A percentile compares a stretch with the other conserved stretches of the same genome.
These are phyloP conservation scores for Sporothrix euskadiensis DNA, from an alignment of 2,329 filamentous ascomycete species.

Conservation along the genomic window DNA sequence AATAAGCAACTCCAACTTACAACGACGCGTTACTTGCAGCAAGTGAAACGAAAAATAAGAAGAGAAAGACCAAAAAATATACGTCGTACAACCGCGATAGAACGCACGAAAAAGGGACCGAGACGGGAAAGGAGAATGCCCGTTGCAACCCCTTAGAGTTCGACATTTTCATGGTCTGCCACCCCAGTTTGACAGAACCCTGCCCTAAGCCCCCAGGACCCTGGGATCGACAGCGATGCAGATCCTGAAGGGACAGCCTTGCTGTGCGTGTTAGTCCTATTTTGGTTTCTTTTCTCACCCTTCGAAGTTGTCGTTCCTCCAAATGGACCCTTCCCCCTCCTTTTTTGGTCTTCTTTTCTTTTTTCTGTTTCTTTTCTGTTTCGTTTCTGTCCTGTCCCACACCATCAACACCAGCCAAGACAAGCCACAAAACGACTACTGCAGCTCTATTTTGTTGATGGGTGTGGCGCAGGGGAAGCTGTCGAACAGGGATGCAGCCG, in stretches of 20 bases:
- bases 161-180: no score
- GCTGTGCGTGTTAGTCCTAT: neutral
- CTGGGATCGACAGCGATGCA: conserved; percentile 5
- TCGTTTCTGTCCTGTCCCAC: neutral
- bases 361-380: neutral
- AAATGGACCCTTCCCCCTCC: neutral
- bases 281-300: neutral
- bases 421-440: neutral
- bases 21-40: neutral
- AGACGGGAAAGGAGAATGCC: no score
- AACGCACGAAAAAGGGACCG: no score
- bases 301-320: neutral
- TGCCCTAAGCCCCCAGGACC: neutral
- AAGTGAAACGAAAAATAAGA: neutral
- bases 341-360: neutral
- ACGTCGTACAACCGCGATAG: neutral
- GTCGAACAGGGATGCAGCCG: neutral
- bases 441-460: neutral
- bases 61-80: neutral
- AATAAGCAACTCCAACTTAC: no score
- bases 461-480: neutral
- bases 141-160: no score
- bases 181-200: no score
- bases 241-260: conserved; percentile 12
- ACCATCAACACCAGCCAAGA: neutral